Evolutionary conservation across 768 basidiomycete genomes (phyloP).

Genomic region (Hericium alpestre): DNA sequence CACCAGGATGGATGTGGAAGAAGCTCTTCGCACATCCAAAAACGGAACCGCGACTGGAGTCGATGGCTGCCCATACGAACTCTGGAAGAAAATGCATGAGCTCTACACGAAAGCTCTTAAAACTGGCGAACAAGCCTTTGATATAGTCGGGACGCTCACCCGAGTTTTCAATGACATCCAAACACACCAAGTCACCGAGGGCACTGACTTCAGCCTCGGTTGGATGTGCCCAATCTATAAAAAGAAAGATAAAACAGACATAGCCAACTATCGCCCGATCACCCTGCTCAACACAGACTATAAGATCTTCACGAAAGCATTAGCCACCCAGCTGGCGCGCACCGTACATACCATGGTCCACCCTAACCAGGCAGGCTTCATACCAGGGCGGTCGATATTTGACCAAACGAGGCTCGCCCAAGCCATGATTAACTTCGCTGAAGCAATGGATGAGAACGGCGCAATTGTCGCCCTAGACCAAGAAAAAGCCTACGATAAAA

Average conservation of each 20-base stretch:
- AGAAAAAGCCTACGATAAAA: too few species aligned
- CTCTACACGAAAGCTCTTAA: too few species aligned
- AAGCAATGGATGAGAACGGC: neutral
- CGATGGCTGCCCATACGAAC: neutral
- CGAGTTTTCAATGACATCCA: neutral
- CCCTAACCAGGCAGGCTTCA: constrained; percentile 3
- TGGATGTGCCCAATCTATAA: constrained; percentile 31
- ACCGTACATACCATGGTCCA: neutral
- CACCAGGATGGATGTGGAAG: too few species aligned
- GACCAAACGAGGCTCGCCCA: neutral
- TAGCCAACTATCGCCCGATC: constrained; percentile 13
- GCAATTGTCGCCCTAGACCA: constrained; percentile 3
- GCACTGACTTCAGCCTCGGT: constrained; percentile 19
- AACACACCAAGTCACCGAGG: neutral
- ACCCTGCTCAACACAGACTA: constrained; percentile 2
- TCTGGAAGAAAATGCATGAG: too few species aligned
- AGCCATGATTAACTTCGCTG: neutral
- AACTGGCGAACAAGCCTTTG: too few species aligned
- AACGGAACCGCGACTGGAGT: neutral
- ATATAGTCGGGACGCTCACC: too few species aligned
- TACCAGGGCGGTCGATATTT: neutral
- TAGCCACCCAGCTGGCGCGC: neutral
- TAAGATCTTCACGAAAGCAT: neutral
- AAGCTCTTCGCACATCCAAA: neutral
- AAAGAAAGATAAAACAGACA: constrained; percentile 18